These are phyloP conservation scores for Aechmea fasciata DNA, from an alignment of 176 grass and related monocot species.

Conservation along the genomic window DNA sequence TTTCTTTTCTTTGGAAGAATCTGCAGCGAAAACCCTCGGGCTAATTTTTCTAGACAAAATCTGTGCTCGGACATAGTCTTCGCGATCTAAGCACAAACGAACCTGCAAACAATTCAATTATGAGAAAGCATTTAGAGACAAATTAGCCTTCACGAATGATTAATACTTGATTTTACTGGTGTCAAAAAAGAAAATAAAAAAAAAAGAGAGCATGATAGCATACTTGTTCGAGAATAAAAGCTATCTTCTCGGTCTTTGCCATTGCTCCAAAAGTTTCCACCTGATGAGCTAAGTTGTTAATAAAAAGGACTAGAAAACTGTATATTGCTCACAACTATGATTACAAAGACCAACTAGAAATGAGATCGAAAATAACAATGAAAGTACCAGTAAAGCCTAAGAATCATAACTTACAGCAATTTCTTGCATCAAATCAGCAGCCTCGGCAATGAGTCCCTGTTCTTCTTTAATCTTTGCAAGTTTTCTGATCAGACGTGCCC, in stretches of 20 bases:
- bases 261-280: constrained; percentile 97
- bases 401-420: constrained; percentile 72
- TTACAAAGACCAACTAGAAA: neutral
- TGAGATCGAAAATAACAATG: neutral
- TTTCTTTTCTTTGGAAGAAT: constrained; percentile 85
- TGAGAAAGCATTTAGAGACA: constrained; percentile 1
- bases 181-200: neutral
- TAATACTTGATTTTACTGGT: neutral
- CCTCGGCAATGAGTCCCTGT: constrained; percentile 72
- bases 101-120: constrained; percentile 41
- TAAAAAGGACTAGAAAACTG: neutral
- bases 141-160: neutral
- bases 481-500: constrained; percentile 88
- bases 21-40: constrained; percentile 62
- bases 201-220: neutral
- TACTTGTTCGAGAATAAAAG: constrained; percentile 97
- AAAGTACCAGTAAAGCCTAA: neutral
- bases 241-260: constrained; percentile 95
- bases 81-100: constrained; percentile 72
- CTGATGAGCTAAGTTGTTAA: constrained; percentile 25
- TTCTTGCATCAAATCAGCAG: constrained; percentile 99
- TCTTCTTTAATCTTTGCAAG: constrained; percentile 97
- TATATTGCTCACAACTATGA: neutral
- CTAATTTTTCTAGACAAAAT: constrained; percentile 96
- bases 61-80: constrained; percentile 81